Evolutionary conservation across 31 red algal species (phyloP).

Genomic region (Bonnemaisonia californica): DNA sequence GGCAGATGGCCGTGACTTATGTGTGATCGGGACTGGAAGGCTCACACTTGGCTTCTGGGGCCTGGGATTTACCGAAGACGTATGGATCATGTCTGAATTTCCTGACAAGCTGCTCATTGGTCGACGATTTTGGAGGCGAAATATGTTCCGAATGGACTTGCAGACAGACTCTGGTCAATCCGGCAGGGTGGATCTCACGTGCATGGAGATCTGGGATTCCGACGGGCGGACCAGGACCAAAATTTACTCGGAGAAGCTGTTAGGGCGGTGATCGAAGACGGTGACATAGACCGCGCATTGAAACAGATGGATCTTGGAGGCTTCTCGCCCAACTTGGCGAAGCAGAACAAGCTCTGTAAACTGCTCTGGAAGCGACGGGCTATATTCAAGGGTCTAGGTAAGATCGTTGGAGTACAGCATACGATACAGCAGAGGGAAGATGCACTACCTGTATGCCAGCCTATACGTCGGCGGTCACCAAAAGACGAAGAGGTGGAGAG

Average conservation of each 20-base stretch:
- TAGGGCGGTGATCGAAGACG: not conserved
- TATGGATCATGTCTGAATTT: not conserved
- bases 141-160: not conserved
- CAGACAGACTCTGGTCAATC: not conserved
- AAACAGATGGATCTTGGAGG: not conserved
- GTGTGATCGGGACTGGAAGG: slow-evolving; percentile 1
- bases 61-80: not conserved
- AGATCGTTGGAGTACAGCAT: not conserved
- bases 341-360: not conserved
- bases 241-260: not conserved
- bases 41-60: not conserved
- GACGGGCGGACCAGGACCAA: not conserved
- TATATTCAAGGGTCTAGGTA: slow-evolving; percentile 10
- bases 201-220: not conserved
- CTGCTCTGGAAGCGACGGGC: not conserved
- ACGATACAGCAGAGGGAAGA: not conserved
- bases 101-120: no score
- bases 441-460: not conserved
- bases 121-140: not conserved
- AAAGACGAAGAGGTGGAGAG: slow-evolving; percentile 14
- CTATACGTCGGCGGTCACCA: not conserved
- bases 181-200: not conserved
- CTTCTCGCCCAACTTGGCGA: not conserved
- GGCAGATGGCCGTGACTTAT: not conserved
- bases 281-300: not conserved